Percentiles rank a stretch among this genome's conserved stretches.
Conservation (phyloP, 1,139 yeast species). For the Suhomyces bribrorum region DNA sequence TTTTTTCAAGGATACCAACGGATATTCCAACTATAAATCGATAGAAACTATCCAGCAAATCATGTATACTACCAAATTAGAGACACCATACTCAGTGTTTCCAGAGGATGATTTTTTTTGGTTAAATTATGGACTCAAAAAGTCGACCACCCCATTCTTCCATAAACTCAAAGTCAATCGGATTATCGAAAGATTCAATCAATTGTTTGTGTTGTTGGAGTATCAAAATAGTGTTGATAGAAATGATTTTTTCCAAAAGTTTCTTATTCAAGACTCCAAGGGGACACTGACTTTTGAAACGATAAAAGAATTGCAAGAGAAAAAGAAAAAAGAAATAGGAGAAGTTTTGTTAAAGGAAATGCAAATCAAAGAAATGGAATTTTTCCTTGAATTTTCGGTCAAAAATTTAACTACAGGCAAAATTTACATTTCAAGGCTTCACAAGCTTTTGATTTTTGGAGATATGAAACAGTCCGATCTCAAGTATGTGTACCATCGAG, state of each 20-base stretch:
- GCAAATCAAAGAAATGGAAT: constrained; percentile 52
- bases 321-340: constrained; percentile 20
- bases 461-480: constrained; percentile 49
- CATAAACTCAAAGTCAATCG: constrained; percentile 47
- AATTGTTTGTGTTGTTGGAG: constrained; percentile 43
- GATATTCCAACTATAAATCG: constrained; percentile 29
- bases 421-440: constrained; percentile 34
- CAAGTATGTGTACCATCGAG: constrained; percentile 23
- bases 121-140: constrained; percentile 35
- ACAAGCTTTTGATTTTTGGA: constrained; percentile 45
- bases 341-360: constrained; percentile 26
- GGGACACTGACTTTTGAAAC: constrained; percentile 34
- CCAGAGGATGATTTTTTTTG: constrained; percentile 40
- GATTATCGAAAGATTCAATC: constrained; percentile 49
- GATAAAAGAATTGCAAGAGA: constrained; percentile 31
- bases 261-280: constrained; percentile 26
- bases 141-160: constrained; percentile 33
- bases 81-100: constrained; percentile 37
- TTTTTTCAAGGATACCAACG: constrained; percentile 22
- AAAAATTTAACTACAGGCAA: constrained; percentile 46
- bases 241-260: constrained; percentile 45
- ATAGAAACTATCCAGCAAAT: constrained; percentile 43
- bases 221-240: constrained; percentile 23
- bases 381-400: constrained; percentile 55
- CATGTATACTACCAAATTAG: constrained; percentile 33